phyloP scores from a whole-genome alignment of 1,139 yeast species.

The Saccharomyces pastorianus region DNA sequence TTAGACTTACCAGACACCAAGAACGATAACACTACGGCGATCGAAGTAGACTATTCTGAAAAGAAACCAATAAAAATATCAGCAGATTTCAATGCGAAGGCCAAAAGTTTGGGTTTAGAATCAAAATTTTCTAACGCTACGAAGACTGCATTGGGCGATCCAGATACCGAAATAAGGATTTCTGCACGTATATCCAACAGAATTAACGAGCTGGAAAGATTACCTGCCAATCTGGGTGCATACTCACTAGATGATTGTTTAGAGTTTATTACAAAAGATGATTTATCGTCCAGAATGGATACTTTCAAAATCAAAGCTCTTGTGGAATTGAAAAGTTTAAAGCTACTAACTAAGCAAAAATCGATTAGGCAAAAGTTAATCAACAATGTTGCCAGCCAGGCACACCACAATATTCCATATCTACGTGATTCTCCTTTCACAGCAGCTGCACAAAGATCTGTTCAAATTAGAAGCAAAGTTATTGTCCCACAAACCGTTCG shows the following conservation, averaged over 20 bases:
- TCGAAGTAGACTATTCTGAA: constrained; percentile 5
- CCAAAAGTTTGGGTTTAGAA: constrained; percentile 30
- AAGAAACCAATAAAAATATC: constrained; percentile 25
- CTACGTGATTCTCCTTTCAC: constrained; percentile 47
- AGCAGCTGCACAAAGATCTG: constrained; percentile 53
- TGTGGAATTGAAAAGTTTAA: constrained; percentile 74
- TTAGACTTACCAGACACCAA: constrained; percentile 24
- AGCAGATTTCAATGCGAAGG: constrained; percentile 31
- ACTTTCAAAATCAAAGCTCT: constrained; percentile 56
- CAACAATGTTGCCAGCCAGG: constrained; percentile 55
- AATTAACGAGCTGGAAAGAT: constrained; percentile 61
- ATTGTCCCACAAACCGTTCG: constrained; percentile 54
- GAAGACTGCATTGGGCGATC: constrained; percentile 27
- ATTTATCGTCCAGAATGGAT: constrained; percentile 36
- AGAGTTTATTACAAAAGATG: constrained; percentile 38
- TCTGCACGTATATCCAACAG: constrained; percentile 58
- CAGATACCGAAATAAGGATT: constrained; percentile 44
- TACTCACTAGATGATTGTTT: constrained; percentile 38
- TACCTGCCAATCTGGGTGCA: constrained; percentile 73
- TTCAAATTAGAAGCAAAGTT: constrained; percentile 64
- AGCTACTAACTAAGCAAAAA: constrained; percentile 77
- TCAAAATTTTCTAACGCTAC: constrained; percentile 30
- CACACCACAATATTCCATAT: constrained; percentile 43
- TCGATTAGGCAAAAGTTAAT: constrained; percentile 69
- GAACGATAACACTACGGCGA: constrained; percentile 5